Percentiles rank a stretch among this genome's conserved stretches.
phyloP scores from a whole-genome alignment of 208 protist species.

The Endotrypanum monterogeii region DNA sequence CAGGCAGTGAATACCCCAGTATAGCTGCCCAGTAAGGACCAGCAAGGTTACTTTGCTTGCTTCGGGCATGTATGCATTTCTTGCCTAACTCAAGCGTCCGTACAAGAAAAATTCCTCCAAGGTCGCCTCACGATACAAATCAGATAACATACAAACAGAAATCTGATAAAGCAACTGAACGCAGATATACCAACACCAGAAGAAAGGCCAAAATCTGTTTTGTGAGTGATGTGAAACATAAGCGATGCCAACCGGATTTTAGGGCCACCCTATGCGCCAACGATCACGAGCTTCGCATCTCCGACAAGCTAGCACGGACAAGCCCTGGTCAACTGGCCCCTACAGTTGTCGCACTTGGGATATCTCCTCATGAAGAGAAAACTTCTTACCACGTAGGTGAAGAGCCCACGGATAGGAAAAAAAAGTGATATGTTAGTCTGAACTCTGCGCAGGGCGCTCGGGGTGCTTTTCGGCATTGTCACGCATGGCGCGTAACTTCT shows the following conservation, averaged over 20 bases:
- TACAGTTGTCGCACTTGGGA: neutral
- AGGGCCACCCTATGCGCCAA: neutral
- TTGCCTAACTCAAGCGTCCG: neutral
- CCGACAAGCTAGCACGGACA: neutral
- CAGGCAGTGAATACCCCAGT: neutral
- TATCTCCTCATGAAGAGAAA: neutral
- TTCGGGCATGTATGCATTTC: neutral
- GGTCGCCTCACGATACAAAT: neutral
- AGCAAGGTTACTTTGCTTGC: neutral
- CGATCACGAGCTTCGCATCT: neutral
- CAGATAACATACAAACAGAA: neutral
- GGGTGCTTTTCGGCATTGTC: conserved; percentile 68
- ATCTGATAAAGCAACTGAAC: neutral
- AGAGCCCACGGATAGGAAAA: neutral
- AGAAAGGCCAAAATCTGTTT: neutral
- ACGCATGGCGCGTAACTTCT: conserved; percentile 71
- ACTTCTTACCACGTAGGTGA: neutral
- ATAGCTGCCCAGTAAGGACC: neutral
- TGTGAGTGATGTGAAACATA: neutral
- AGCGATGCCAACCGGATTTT: neutral
- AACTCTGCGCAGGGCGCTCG: conserved; percentile 17
- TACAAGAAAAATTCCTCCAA: neutral
- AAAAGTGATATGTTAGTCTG: neutral
- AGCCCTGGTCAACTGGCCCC: neutral
- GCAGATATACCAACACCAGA: neutral